A percentile compares a stretch with the other conserved stretches of the same genome.
These are phyloP conservation scores for Pseudogymnoascus pannorum DNA, from an alignment of 2,329 filamentous ascomycete genomes.

Conservation along the genomic window DNA sequence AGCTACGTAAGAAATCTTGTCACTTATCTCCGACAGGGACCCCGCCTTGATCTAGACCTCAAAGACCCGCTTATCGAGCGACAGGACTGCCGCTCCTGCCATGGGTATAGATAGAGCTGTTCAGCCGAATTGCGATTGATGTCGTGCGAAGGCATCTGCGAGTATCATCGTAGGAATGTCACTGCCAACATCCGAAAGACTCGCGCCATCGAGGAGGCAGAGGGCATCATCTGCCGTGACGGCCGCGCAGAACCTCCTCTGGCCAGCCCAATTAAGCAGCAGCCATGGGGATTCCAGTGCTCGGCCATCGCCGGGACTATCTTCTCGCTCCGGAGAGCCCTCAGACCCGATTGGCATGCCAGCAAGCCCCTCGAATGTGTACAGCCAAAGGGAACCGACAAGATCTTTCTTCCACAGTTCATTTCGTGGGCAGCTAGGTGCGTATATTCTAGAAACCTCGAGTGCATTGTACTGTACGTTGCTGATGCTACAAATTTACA, in stretches of 20 bases:
- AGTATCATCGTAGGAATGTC: constrained; percentile 11
- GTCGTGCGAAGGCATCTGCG: not conserved
- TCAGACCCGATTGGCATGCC: not conserved
- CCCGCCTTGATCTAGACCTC: not conserved
- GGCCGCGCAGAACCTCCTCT: not conserved
- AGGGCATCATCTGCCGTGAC: not conserved
- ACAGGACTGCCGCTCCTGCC: not conserved
- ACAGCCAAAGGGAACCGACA: constrained; percentile 54
- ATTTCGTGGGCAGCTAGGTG: constrained; percentile 52
- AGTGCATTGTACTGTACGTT: not conserved
- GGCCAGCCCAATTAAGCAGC: not conserved
- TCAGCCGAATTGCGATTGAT: not conserved
- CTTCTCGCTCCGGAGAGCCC: not conserved
- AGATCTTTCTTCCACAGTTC: constrained; percentile 65
- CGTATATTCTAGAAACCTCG: constrained; percentile 14
- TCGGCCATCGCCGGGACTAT: not conserved
- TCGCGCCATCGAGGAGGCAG: constrained; percentile 1
- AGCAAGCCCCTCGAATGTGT: constrained; percentile 16
- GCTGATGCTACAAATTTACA: constrained; percentile 22
- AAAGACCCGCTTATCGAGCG: constrained; percentile 2
- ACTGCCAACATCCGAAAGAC: constrained; percentile 3
- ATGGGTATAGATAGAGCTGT: constrained; percentile 5
- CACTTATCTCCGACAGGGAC: constrained; percentile 3
- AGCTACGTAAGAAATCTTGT: constrained; percentile 8
- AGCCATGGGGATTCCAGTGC: constrained; percentile 1